Base-by-base conservation (phyloP, 805 yeast species). In the Kodamaea nitidulidarum region DNA sequence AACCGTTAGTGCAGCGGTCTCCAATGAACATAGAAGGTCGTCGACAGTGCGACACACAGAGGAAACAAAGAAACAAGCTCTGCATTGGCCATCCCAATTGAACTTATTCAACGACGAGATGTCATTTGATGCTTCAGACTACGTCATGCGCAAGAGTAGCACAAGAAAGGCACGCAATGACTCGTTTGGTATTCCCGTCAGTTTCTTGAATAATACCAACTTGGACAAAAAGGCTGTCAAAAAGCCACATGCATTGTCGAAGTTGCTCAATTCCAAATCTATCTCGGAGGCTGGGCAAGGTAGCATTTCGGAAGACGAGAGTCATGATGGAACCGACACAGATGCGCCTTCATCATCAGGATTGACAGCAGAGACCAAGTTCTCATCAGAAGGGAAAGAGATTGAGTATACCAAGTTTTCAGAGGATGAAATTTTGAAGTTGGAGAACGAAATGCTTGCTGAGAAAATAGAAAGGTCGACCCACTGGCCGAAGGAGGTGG, bases 81-180 rank as follows among this genome's bases (percentile, higher is more conserved):
- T 50, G 32, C 58, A 61, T 20, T 56, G 75, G 36, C 85, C 85
- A 0, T 77, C 84, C 0, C 86, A 80, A 52, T 53, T 79, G 50
- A 67, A 68, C 27, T 58, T 79, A 8, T 63, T 76, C 22, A 63
- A 63, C 32, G 50, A 52, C 12, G 71, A 65, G 10, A 37, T 58
- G 22, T 63, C 60, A 2, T 44, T 54, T 27, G 60, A 58, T 9
- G 55, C 65, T 1, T 51, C 57, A 6, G 49, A 56, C 6, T 60
- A 60, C 4, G 49, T 68, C 1, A 50, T 56, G 15, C 55, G 73
- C 10, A 51, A 60, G 27, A 63, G 55, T 36, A 64, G 70, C 41
- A 61, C 68, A 3, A 54, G 70, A 36, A 48, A 50, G 31, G 60
- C 63, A 15, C 50, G 58, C 15, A 48, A 54, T 1, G 54, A 49